These are phyloP conservation scores for Candolleomyces efflorescens DNA, from an alignment of 768 basidiomycete species.

Conservation along the genomic window DNA sequence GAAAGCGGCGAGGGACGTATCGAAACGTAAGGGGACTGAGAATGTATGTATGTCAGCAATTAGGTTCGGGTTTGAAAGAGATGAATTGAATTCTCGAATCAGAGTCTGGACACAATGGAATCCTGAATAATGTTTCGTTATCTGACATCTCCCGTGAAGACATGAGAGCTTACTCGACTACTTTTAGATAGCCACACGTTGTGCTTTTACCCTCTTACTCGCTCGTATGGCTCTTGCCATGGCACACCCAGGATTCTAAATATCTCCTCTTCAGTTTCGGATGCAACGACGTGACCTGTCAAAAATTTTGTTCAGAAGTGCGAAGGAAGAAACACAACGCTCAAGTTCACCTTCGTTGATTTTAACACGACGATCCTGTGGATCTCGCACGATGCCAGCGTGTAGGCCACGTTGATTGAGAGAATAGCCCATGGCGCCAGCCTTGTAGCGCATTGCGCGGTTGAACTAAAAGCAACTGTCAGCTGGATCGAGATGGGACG, in stretches of 20 bases:
- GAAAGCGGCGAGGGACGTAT: too few relatives aligned
- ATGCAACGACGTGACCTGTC: conserved; percentile 66
- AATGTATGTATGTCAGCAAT: too few relatives aligned
- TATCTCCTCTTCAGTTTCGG: conserved; percentile 84
- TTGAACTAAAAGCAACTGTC: conserved; percentile 62
- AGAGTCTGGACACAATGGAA: too few relatives aligned
- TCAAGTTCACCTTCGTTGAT: conserved; percentile 44
- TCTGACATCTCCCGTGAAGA: background rate
- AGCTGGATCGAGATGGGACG: background rate
- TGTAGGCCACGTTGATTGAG: conserved; percentile 87
- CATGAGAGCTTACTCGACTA: background rate
- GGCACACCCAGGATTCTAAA: conserved; percentile 74
- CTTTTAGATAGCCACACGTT: background rate
- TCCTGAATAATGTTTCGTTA: too few relatives aligned
- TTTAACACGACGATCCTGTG: conserved; percentile 56
- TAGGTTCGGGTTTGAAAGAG: too few relatives aligned
- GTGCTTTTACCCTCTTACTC: conserved; percentile 40
- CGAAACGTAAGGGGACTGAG: too few relatives aligned
- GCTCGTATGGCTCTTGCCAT: conserved; percentile 79
- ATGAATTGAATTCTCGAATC: too few relatives aligned
- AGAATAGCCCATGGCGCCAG: conserved; percentile 73
- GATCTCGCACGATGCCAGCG: conserved; percentile 67
- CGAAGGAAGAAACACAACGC: background rate
- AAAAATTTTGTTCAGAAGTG: background rate
- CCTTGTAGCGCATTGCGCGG: conserved; percentile 82